A percentile compares a stretch with the other conserved stretches of the same genome.
These are phyloP conservation scores for Pneumocystis murina DNA, from an alignment of 1,139 yeast species.

Conservation along the genomic window DNA sequence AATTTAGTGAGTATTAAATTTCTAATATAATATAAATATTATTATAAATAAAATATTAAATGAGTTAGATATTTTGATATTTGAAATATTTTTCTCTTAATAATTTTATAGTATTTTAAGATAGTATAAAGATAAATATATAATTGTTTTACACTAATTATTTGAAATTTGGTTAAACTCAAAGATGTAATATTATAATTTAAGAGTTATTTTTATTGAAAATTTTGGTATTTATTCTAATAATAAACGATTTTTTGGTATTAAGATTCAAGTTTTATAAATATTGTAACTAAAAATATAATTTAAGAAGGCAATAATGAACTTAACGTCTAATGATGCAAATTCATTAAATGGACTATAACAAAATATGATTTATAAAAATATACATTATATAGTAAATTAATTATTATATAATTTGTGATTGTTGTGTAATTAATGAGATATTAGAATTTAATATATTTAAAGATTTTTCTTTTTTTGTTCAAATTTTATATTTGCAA, in stretches of 20 bases:
- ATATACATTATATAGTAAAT: neutral
- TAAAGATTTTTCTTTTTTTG: neutral
- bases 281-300: neutral
- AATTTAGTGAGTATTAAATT: neutral
- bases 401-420: neutral
- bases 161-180: neutral
- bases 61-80: neutral
- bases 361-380: neutral
- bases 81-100: neutral
- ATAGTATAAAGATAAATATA: neutral
- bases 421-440: neutral
- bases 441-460: neutral
- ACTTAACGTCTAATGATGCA: neutral
- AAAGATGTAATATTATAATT: neutral
- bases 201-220: neutral
- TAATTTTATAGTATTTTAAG: neutral
- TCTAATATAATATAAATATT: neutral
- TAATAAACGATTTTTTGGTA: neutral
- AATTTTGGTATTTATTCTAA: neutral
- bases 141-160: neutral
- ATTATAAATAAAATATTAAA: neutral
- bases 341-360: neutral
- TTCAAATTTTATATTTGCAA: neutral
- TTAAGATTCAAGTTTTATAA: neutral
- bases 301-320: neutral